Base-by-base conservation (phyloP, 768 basidiomycete genomes). In the Kwoniella pini region DNA sequence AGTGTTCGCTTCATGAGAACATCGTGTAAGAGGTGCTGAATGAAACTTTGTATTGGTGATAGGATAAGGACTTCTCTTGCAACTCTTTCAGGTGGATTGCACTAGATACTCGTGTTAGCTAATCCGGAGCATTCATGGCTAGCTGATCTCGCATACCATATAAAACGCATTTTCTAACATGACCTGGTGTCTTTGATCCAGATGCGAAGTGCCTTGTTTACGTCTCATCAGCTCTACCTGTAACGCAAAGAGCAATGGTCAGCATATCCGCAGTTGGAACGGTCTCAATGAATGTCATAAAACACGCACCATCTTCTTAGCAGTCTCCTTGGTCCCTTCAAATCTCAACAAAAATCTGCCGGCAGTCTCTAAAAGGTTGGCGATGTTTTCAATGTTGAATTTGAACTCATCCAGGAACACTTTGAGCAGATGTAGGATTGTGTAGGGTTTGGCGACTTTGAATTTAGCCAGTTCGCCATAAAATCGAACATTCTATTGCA, bases 141-240 rank as follows among this genome's bases (percentile, higher is more conserved):
- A 15, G 33, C n/a, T 7, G 33, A 7, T 36, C 7, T 36, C 26
- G 15, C 78, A 48, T 46, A 91, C 92, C 84, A 93, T 93, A 77
- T 98, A 98, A 77, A 96, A 99, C 0, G 96, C 96, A 76, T 99
- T 99, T 78, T 98, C 96, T 28, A 99, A 84, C 63, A 97, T 80
- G 15, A 97, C 83, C 5, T 87, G 81, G 72, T 98, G 91, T 17
- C 93, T 83, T 72, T 91, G 88, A 77, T 98, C 96, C 31, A 99
- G 85, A 74, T 97, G 92, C 65, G 91, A 87, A 81, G 92, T 84
- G 55, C 83, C 88, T 82, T 96, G 93, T 80, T 98, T 98, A 43
- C 95, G 85, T 60, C 88, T 85, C 90, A 97, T 91, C 27, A 96
- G 81, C 70, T 98, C 96, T 33, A 99, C 82, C 91, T 94, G 33